Evolutionary conservation across 1,284 basidiomycete genomes (phyloP), one percentile per base, ranked within the genome.

Genomic region (Ceratobasidium sp.): DNA sequence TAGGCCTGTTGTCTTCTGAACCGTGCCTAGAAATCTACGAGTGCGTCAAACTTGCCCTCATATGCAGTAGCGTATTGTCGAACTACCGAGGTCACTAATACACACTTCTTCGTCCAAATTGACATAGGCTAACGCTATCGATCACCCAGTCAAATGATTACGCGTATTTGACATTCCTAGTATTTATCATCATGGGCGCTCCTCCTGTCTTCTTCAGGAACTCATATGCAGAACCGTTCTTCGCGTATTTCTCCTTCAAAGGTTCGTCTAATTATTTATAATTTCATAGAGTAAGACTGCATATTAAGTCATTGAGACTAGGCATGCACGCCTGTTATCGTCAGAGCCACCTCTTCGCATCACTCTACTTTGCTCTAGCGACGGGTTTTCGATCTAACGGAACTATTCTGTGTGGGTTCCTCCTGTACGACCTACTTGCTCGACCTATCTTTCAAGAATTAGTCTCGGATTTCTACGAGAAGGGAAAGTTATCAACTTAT

Each of bases 181-280:
- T 98, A 17, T 96, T 94, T 62, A 86, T 96, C 61, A 82, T 98
- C 6, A 90, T 95, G 0, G 95, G 94, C 50, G 94, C 95, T 46
- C 96, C 96, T 0, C 89, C 90, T 0, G 92, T 93, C 0, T 84
- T 95, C 17, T 88, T 90, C 20, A 87, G 92, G 61, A 91, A 92
- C 0, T 89, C 93, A 0, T 97, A 94, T 82, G 91, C 88, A 59
- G 97, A 99, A 82, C 92, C 96, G 0, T 93, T 96, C 83, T 97
- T 94, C 84, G 93, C 96, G 0, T 89, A 90, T 76, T 84, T 93
- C 17, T 92, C 94, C 0, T 96, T 97, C 82, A 86, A 85, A 82
- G 96, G 95, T 86, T 82, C 83, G 84, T n/a, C 50, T 83, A 33
- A 33, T 33, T 33, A 33, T 33, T 33, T 33, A 33, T 33, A 4